Evolutionary conservation across 1,284 basidiomycete species (phyloP).

Genomic region (Cryptococcus amylolentus): DNA sequence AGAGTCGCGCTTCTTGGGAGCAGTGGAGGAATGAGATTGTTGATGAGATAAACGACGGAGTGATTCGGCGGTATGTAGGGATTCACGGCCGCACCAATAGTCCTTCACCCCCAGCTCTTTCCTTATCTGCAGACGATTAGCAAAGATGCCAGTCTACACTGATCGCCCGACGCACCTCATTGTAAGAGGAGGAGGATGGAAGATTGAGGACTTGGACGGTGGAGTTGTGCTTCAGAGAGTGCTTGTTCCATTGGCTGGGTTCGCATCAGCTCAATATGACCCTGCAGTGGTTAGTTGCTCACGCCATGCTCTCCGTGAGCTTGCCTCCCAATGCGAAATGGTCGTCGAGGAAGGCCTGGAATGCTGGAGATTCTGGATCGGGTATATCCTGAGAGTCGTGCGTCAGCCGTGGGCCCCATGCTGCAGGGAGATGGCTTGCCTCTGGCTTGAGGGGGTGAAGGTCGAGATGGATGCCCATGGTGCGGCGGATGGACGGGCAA

Average conservation of each 20-base stretch:
- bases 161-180: conserved; percentile 10
- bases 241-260: conserved; percentile 30
- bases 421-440: background rate
- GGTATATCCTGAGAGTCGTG: conserved; percentile 30
- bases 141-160: background rate
- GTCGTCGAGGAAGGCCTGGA: conserved; percentile 30
- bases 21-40: background rate
- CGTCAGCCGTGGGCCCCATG: background rate
- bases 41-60: conserved; percentile 1
- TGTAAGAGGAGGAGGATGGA: conserved; percentile 14
- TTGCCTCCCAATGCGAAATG: conserved; percentile 28
- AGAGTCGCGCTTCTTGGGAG: conserved; percentile 4
- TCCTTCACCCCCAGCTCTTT: conserved; percentile 32
- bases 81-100: conserved; percentile 36
- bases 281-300: conserved; percentile 11
- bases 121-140: conserved; percentile 18
- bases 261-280: background rate
- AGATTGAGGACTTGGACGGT: conserved; percentile 29
- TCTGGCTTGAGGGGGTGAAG: conserved; percentile 15
- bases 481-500: background rate
- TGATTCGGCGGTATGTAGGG: conserved; percentile 17
- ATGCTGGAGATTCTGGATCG: conserved; percentile 19
- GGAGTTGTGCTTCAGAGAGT: conserved; percentile 23
- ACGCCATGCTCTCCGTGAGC: conserved; percentile 32
- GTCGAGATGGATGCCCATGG: conserved; percentile 9